Base-by-base conservation (phyloP, 2,329 filamentous ascomycete species). In the Sclerotinia trifoliorum region DNA sequence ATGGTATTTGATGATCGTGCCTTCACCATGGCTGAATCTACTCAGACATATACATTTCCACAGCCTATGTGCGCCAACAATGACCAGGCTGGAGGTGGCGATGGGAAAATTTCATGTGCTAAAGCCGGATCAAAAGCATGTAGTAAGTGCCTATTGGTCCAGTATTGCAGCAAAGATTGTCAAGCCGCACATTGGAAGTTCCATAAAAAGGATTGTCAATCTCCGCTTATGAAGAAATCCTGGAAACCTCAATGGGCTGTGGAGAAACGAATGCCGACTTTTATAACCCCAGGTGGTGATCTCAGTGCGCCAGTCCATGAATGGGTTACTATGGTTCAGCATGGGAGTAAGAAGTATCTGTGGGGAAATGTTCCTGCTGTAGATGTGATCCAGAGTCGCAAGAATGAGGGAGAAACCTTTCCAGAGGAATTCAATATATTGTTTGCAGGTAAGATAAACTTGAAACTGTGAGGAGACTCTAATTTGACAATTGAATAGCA, bases 81-180 rank as follows among this genome's bases (percentile, higher is more conserved):
- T 24, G 42, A 35, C 42, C 54, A 42, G 15, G 32, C n/a, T 24
- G 29, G 24, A 17, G 46, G 52, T 24, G 39, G 15, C 39, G 26
- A 13, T 13, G 35, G n/a, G 17, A 5, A 17, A 3, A 19, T 13
- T 10, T 3, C n/a, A 32, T 67, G 65, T 24, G 17, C 19, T 19
- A 24, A 24, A 1, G 19, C 26, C 17, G 65, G 32, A 24, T 61
- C 32, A 2, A 42, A 42, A 51, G 32, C 44, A 21, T 67, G 55
- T n/a, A 62, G 26, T n/a, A n/a, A 44, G n/a, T 62, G 65, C n/a
- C 32, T 61, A n/a, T 52, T 67, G 13, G 65, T 67, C 7, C 65
- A 67, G 48, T 67, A 67, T 35, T 67, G 57, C 19, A 48, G 58
- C 13, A 48, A 81, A 5, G 90, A 80, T 77, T 68, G 61, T 26